Evolutionary conservation across 257 asterid genomes (phyloP), one percentile per base, ranked within the genome.

Genomic region (Solanum lycopersicoides): DNA sequence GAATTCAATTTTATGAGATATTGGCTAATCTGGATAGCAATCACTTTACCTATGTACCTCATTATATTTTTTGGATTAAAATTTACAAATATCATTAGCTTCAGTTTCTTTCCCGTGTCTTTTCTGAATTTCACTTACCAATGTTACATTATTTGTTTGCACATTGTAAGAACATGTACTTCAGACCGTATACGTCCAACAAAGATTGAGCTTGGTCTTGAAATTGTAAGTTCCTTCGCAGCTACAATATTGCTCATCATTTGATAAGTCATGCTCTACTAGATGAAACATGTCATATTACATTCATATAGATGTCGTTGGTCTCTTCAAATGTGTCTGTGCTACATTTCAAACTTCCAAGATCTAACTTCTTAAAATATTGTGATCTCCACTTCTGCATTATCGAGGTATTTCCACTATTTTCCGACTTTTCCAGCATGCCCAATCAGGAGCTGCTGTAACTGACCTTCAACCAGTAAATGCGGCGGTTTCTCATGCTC

Each of bases 381-480:
- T 7, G 9, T 6, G 9, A 1, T 35, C 28, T 74, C 39, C 42
- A 74, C 50, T 11, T 74, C 32, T 37, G 50, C 53, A 35, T 74
- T 74, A 37, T 5, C 18, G 21, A 37, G 11, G 21, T 35, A 50
- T 74, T 39, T 74, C 32, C 53, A 37, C 32, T 37, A n/a, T 72
- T 37, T 73, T 10, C 30, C 12, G 28, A 11, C 11, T 12, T 89
- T 89, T 90, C 87, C 94, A 95, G 98, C 99, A 97, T 91, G 99
- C 98, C 68, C 98, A 97, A 90, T 94, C 98, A 77, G 98, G 99
- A 83, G 99, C 98, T 91, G 99, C 97, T 86, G 95, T 97, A 90
- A 96, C 98, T 90, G 99, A 95, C 89, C 88, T 94, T 83, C 95
- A 97, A 91, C 94, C 95, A 32, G 98, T 95, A 75, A 98, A 97